Percentiles rank a stretch among this genome's conserved stretches.
These are phyloP conservation scores for Neurospora hispaniola DNA, from an alignment of 495 filamentous ascomycete genomes.

Conservation along the genomic window DNA sequence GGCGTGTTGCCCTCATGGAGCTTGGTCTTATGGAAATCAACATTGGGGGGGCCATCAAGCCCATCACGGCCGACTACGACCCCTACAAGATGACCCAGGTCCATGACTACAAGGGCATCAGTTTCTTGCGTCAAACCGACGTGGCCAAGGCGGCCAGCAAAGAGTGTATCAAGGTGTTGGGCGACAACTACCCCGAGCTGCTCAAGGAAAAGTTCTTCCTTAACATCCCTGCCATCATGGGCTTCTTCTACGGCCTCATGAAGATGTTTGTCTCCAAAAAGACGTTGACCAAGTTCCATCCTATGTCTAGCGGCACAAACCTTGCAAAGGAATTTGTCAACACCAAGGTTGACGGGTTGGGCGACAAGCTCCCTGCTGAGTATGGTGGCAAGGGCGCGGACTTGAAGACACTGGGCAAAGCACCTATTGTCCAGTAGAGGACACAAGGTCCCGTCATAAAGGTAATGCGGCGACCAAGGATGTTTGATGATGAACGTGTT, in stretches of 20 bases:
- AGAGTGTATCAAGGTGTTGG: slow-evolving; percentile 69
- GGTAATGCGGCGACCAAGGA: neutral
- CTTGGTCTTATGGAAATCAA: slow-evolving; percentile 59
- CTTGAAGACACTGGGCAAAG: slow-evolving; percentile 28
- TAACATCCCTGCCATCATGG: slow-evolving; percentile 81
- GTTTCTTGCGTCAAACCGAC: slow-evolving; percentile 65
- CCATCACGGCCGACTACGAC: slow-evolving; percentile 68
- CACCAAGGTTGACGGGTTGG: slow-evolving; percentile 37
- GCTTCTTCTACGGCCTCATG: slow-evolving; percentile 71
- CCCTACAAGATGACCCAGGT: slow-evolving; percentile 83
- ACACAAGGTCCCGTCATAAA: neutral
- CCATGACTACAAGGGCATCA: slow-evolving; percentile 79
- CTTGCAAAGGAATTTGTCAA: slow-evolving; percentile 51
- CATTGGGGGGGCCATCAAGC: slow-evolving; percentile 50
- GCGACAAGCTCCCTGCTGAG: slow-evolving; percentile 50
- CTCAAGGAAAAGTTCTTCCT: slow-evolving; percentile 85
- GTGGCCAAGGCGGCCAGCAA: slow-evolving; percentile 58
- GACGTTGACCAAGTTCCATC: slow-evolving; percentile 77
- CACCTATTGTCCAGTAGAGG: slow-evolving; percentile 18
- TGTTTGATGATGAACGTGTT: neutral
- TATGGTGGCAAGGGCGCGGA: slow-evolving; percentile 63
- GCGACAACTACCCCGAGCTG: slow-evolving; percentile 74
- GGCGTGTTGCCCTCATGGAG: slow-evolving; percentile 84
- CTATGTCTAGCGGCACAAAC: slow-evolving; percentile 63
- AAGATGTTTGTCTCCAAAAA: slow-evolving; percentile 69